Percentiles rank a stretch among this genome's conserved stretches.
phyloP scores from a whole-genome alignment of 2,329 filamentous ascomycete species.

The Tolypocladium endophyticum region DNA sequence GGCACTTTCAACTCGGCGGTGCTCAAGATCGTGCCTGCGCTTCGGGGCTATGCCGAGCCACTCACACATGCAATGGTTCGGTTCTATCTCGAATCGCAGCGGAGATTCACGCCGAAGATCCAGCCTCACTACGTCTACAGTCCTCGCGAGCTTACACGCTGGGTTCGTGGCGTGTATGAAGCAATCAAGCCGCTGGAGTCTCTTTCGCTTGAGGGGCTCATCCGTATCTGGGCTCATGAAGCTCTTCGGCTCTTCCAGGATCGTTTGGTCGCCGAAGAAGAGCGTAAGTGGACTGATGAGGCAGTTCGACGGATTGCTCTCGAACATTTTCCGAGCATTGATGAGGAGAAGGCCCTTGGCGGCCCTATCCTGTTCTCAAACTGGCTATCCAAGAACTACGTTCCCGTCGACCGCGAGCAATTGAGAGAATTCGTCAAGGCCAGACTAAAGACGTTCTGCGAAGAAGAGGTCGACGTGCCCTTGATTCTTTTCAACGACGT shows the following conservation, averaged over 20 bases:
- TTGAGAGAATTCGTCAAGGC: slow-evolving; percentile 96
- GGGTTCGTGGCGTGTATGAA: slow-evolving; percentile 96
- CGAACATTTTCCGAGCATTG: slow-evolving; percentile 90
- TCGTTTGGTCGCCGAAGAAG: slow-evolving; percentile 86
- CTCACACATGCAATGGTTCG: slow-evolving; percentile 97
- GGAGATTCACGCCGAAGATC: slow-evolving; percentile 88
- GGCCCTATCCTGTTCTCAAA: slow-evolving; percentile 97
- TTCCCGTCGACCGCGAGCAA: slow-evolving; percentile 90
- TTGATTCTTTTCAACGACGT: slow-evolving; percentile 99
- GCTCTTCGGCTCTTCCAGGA: slow-evolving; percentile 94
- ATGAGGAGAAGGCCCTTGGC: slow-evolving; percentile 78
- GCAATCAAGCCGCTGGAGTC: slow-evolving; percentile 87
- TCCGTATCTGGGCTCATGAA: slow-evolving; percentile 97
- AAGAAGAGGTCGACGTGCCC: slow-evolving; percentile 97
- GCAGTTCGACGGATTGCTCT: slow-evolving; percentile 77
- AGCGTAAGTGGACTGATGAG: slow-evolving; percentile 90
- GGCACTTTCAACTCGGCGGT: slow-evolving; percentile 95
- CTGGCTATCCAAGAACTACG: slow-evolving; percentile 98
- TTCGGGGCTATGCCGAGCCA: slow-evolving; percentile 90
- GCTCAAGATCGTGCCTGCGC: slow-evolving; percentile 87
- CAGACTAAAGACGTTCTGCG: slow-evolving; percentile 93
- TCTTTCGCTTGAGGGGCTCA: slow-evolving; percentile 78
- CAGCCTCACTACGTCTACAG: slow-evolving; percentile 99
- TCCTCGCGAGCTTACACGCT: slow-evolving; percentile 92
- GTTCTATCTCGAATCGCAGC: slow-evolving; percentile 90